Evolutionary conservation across 2,329 filamentous ascomycete species (phyloP).

Genomic region (Colletotrichum sp.): DNA sequence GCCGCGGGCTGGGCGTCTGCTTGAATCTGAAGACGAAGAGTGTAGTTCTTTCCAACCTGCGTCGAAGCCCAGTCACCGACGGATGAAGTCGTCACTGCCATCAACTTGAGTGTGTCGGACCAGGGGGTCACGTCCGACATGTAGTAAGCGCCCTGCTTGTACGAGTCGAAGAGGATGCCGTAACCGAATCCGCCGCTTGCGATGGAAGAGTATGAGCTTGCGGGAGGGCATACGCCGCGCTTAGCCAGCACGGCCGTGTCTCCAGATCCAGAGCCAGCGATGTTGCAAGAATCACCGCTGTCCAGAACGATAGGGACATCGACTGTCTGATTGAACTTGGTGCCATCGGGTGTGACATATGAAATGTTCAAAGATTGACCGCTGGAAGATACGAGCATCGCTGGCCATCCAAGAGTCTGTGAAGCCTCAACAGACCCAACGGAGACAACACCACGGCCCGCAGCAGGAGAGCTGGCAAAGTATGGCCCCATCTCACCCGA

Average conservation of each 20-base stretch:
- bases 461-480: conserved; percentile 12
- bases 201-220: not conserved
- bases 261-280: not conserved
- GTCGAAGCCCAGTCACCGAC: conserved; percentile 20
- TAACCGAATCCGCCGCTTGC: conserved; percentile 15
- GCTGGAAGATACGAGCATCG: conserved; percentile 10
- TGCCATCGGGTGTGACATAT: conserved; percentile 19
- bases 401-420: conserved; percentile 23
- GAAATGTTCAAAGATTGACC: conserved; percentile 15
- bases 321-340: conserved; percentile 20
- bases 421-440: conserved; percentile 16
- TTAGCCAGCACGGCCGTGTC: conserved; percentile 12
- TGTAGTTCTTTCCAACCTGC: conserved; percentile 9
- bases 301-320: conserved; percentile 12
- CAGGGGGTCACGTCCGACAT: not conserved
- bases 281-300: conserved; percentile 22
- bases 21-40: conserved; percentile 13
- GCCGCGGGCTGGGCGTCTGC: conserved; percentile 8
- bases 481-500: conserved; percentile 1
- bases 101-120: conserved; percentile 4
- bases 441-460: not conserved
- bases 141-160: conserved; percentile 26
- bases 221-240: conserved; percentile 12
- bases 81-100: conserved; percentile 11
- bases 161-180: conserved; percentile 20